These are phyloP conservation scores for Panus rudis DNA, from an alignment of 768 basidiomycete genomes.

Conservation along the genomic window DNA sequence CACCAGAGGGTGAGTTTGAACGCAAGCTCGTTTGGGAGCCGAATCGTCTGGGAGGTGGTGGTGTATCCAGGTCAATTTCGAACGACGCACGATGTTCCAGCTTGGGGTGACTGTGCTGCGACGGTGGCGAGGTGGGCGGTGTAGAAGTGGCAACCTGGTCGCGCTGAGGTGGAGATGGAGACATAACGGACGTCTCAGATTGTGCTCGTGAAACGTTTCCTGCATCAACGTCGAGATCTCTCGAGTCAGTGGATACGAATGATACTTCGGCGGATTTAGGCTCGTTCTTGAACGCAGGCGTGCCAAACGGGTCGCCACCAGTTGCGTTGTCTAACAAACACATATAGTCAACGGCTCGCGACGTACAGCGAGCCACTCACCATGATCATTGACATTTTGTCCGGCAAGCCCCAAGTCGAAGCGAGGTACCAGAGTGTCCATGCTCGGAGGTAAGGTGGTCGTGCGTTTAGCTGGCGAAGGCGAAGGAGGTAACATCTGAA, in stretches of 20 bases:
- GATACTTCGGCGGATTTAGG: conserved; percentile 22
- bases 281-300: conserved; percentile 18
- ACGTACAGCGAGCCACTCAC: background rate
- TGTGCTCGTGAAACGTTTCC: conserved; percentile 24
- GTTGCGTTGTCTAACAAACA: conserved; percentile 8
- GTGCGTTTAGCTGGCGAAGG: conserved; percentile 36
- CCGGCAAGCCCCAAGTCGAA: conserved; percentile 20
- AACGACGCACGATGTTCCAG: background rate
- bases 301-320: conserved; percentile 22
- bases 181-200: too few relatives aligned
- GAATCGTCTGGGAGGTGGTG: background rate
- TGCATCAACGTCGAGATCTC: conserved; percentile 8
- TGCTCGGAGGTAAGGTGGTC: conserved; percentile 8
- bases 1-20: conserved; percentile 6
- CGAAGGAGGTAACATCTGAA: conserved; percentile 41
- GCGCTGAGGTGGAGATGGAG: too few relatives aligned
- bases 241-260: conserved; percentile 16
- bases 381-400: background rate
- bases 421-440: conserved; percentile 28
- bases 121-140: conserved; percentile 8
- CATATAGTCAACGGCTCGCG: background rate
- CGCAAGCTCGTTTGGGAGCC: background rate
- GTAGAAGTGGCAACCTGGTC: conserved; percentile 6
- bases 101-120: background rate
- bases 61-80: background rate